Base-by-base conservation (phyloP, 768 basidiomycete species). In the Sistotremastrum suecicum region DNA sequence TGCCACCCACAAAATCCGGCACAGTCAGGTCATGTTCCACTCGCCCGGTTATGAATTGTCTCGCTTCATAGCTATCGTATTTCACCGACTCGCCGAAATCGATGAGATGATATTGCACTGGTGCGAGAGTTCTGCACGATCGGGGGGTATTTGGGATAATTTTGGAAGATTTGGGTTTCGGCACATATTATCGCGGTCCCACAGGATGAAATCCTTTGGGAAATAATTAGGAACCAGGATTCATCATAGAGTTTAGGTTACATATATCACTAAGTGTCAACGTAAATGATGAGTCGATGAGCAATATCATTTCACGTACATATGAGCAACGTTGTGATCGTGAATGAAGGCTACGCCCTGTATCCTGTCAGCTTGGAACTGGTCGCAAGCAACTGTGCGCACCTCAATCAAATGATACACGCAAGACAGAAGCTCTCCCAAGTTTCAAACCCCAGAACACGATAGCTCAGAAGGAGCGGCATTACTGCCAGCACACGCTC, bases 321-420 rank as follows among this genome's bases (percentile, higher is more conserved):
- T 45, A 44, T 68, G 68, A 5, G 66, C 67, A 1, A 67, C 52
- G 10, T 53, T 51, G 31, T 66, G 54, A 1, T 52, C 45, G 47
- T 70, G 68, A 53, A 69, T 62, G 48, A 66, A 66, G 40, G 57
- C 50, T 3, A 68, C 43, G 0, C 64, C 63, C 65, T 66, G 39
- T 7, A 33, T 31, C 10, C 5, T 2, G n/a, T n/a, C n/a, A n/a
- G n/a, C n/a, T n/a, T n/a, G n/a, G n/a, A n/a, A n/a, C n/a, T n/a
- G n/a, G n/a, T n/a, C n/a, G n/a, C n/a, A n/a, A n/a, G n/a, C n/a
- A n/a, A n/a, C n/a, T n/a, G n/a, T n/a, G n/a, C n/a, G n/a, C n/a
- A n/a, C n/a, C n/a, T n/a, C n/a, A n/a, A n/a, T n/a, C n/a, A n/a
- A n/a, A n/a, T n/a, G n/a, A n/a, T 51, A 39, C 28, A 63, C 50